Evolutionary conservation across 2,329 filamentous ascomycete species (phyloP).

Genomic region (Apiospora sp.): DNA sequence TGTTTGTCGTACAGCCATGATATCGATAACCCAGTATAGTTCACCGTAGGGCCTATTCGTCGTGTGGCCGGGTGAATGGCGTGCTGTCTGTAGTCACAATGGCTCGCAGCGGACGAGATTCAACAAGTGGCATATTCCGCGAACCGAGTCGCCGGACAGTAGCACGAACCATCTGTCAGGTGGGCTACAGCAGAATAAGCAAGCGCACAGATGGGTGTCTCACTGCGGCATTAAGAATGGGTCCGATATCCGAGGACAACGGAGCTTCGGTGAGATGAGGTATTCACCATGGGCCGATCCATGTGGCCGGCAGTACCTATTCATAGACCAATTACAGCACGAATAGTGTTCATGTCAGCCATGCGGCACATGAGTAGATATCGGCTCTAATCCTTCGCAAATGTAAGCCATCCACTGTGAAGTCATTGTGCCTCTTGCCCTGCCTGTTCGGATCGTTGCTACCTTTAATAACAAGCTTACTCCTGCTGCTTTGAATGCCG

Average conservation of each 20-base stretch:
- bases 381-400: constrained; percentile 9
- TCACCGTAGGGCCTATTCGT: background rate
- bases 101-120: background rate
- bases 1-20: background rate
- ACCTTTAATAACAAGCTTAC: background rate
- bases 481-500: background rate
- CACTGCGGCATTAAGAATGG: background rate
- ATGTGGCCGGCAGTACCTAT: background rate
- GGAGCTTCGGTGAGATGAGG: constrained; percentile 10
- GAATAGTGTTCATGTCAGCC: constrained; percentile 5
- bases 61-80: background rate
- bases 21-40: background rate
- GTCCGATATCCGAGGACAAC: background rate
- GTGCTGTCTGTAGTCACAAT: background rate
- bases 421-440: background rate
- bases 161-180: background rate
- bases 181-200: background rate
- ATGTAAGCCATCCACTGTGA: background rate
- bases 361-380: constrained; percentile 1
- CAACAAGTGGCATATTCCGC: background rate
- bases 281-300: background rate
- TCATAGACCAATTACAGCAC: background rate
- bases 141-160: background rate
- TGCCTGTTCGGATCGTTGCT: background rate
- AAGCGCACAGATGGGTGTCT: constrained; percentile 1